Evolutionary conservation across 208 protist species (phyloP), one percentile per base, ranked within the genome.

Genomic region (Willaertia magna): DNA sequence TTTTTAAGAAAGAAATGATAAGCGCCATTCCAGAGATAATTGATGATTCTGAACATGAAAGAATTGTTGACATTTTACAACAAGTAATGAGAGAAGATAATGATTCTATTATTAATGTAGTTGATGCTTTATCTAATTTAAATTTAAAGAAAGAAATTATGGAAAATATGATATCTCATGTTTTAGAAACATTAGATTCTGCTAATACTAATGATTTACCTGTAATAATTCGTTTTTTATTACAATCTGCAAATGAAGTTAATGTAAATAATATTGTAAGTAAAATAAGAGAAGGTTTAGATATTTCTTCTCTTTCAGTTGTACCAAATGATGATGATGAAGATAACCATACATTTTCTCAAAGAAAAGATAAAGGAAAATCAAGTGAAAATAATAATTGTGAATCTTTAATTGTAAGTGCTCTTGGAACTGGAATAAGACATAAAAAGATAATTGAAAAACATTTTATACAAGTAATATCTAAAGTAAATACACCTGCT

Each of bases 1-100:
- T 39, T 43, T 55, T 83, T 40, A 43, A 47, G 55, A 83, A 83
- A 55, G 78, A 83, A 42, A 59, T 83, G 9, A 83, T 83, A n/a
- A n/a, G 46, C 6, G 12, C 16, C 16, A 83, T 83, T 43, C 78
- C 78, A 22, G 78, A 83, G 42, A 83, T 83, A 55, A 55, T 83
- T 42, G 78, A 55, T 83, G 78, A 83, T 55, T 30, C 78, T 18
- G 47, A 83, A n/a, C 43, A 83, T 34, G 43, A 48, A 39, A 49
- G 55, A 26, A 55, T 83, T 42, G 78, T 42, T 0, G 30, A 83
- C 3, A 39, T 59, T 16, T 52, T 83, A 16, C 4, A 40, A 16
- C 34, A 83, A 43, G 30, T 79, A 1, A 83, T 55, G 47, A 6
- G 55, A 43, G 78, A 83, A 22, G 9, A 42, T 43, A 34, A 16